phyloP scores from a whole-genome alignment of 192 early-diverging fungal genomes.

The Anaeromyces robustus region DNA sequence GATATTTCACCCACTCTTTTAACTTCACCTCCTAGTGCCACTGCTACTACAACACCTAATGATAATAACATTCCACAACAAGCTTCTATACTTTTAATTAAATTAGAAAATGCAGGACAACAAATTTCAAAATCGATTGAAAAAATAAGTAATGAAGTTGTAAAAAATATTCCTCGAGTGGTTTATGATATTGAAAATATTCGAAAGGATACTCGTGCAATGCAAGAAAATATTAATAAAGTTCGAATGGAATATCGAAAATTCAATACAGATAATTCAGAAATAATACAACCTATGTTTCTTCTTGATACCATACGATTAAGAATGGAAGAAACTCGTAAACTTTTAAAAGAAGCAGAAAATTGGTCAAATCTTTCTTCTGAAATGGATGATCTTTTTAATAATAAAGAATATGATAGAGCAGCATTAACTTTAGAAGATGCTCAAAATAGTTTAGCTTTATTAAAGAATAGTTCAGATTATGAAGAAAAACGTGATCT shows the following conservation, averaged over 20 bases:
- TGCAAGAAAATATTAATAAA: slow-evolving; percentile 21
- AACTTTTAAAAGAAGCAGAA: slow-evolving; percentile 53
- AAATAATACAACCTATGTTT: slow-evolving; percentile 29
- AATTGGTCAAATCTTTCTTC: slow-evolving; percentile 60
- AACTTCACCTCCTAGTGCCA: slow-evolving; percentile 7
- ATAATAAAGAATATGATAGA: slow-evolving; percentile 36
- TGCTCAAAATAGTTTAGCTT: slow-evolving; percentile 41
- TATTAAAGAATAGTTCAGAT: slow-evolving; percentile 52
- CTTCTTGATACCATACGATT: slow-evolving; percentile 44
- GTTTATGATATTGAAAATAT: slow-evolving; percentile 45
- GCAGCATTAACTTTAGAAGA: slow-evolving; percentile 43
- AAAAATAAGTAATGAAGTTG: slow-evolving; percentile 30
- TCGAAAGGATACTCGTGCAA: slow-evolving; percentile 23
- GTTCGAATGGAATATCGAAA: slow-evolving; percentile 26
- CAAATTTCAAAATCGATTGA: slow-evolving; percentile 36
- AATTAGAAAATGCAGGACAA: slow-evolving; percentile 36
- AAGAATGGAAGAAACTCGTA: slow-evolving; percentile 46
- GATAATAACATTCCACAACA: slow-evolving; percentile 13
- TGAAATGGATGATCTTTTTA: slow-evolving; percentile 52
- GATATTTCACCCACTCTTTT: neutral
- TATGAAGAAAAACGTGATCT: slow-evolving; percentile 42
- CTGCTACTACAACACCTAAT: slow-evolving; percentile 1
- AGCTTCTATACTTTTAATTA: slow-evolving; percentile 31
- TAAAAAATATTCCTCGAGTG: slow-evolving; percentile 39
- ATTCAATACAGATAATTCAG: slow-evolving; percentile 15